Conservation (phyloP, 768 basidiomycete genomes). For the Phanerochaete sordida region DNA sequence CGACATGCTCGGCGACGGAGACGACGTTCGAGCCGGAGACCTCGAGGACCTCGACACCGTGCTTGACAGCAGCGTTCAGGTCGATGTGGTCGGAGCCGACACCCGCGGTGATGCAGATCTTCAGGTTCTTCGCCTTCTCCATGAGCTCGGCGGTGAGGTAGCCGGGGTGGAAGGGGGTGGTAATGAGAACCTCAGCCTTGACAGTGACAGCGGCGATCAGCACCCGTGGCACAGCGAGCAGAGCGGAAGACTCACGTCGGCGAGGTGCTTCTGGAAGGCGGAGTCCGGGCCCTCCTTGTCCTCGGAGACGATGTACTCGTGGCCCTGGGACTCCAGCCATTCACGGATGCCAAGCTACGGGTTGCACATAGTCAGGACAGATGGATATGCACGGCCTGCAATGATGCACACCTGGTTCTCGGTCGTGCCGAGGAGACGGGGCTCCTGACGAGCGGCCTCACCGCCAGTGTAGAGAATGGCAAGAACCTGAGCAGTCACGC, state of each 20-base stretch:
- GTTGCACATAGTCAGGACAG: not conserved
- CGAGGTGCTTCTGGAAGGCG: conserved; percentile 76
- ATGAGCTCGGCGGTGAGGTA: conserved; percentile 72
- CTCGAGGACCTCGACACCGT: conserved; percentile 21
- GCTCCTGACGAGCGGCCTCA: conserved; percentile 58
- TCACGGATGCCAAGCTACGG: conserved; percentile 64
- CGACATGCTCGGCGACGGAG: conserved; percentile 85
- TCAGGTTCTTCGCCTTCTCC: conserved; percentile 80
- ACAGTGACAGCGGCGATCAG: not conserved
- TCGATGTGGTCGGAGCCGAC: conserved; percentile 89
- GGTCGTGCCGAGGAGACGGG: conserved; percentile 70
- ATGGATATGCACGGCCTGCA: not conserved
- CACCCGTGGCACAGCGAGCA: not conserved
- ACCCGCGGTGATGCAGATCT: conserved; percentile 83
- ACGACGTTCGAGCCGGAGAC: conserved; percentile 86
- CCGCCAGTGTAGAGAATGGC: conserved; percentile 69
- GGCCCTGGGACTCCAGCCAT: conserved; percentile 65
- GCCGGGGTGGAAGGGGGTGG: conserved; percentile 82
- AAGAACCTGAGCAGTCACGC: conserved; percentile 44
- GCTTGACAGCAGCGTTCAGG: conserved; percentile 42
- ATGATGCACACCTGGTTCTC: conserved; percentile 60
- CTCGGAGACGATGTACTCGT: conserved; percentile 71
- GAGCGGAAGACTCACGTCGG: conserved; percentile 48
- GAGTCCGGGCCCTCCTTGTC: conserved; percentile 79
- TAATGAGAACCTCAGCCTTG: conserved; percentile 73